These are phyloP conservation scores for Polytrichum commune DNA, from an alignment of 225 moss, liverwort and hornwort species.

Conservation along the genomic window DNA sequence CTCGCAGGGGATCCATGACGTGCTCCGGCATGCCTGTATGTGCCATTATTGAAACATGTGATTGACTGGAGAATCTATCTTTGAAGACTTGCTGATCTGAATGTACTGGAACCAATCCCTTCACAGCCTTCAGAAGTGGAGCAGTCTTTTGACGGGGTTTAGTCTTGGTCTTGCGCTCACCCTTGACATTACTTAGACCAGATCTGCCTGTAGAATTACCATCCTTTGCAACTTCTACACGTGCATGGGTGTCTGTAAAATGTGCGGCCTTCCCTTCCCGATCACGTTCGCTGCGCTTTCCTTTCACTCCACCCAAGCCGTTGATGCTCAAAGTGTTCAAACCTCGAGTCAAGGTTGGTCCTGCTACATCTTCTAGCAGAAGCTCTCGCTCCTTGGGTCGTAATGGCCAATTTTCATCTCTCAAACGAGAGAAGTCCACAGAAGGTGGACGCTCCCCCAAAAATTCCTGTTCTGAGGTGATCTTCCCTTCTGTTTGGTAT, in stretches of 20 bases:
- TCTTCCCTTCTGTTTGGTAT: slow-evolving; percentile 16
- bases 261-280: slow-evolving; percentile 65
- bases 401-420: slow-evolving; percentile 69
- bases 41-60: slow-evolving; percentile 1
- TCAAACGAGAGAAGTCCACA: slow-evolving; percentile 45
- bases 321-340: slow-evolving; percentile 69
- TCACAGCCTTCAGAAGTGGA: slow-evolving; percentile 78
- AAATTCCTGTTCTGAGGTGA: slow-evolving; percentile 20
- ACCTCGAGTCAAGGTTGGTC: slow-evolving; percentile 60
- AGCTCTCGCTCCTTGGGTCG: slow-evolving; percentile 73
- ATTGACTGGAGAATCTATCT: slow-evolving; percentile 36
- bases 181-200: slow-evolving; percentile 56
- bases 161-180: slow-evolving; percentile 88
- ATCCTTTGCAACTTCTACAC: slow-evolving; percentile 14
- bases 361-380: slow-evolving; percentile 70
- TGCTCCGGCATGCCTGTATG: slow-evolving; percentile 30
- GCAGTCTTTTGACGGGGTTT: slow-evolving; percentile 91
- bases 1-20: slow-evolving; percentile 18
- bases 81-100: slow-evolving; percentile 50
- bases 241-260: slow-evolving; percentile 5
- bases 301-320: slow-evolving; percentile 82
- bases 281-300: slow-evolving; percentile 94
- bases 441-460: slow-evolving; percentile 23
- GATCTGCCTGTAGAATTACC: slow-evolving; percentile 19
- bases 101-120: slow-evolving; percentile 71